These are phyloP conservation scores for Pyrus pyrifolia DNA, from an alignment of 306 rosid species.

Conservation along the genomic window DNA sequence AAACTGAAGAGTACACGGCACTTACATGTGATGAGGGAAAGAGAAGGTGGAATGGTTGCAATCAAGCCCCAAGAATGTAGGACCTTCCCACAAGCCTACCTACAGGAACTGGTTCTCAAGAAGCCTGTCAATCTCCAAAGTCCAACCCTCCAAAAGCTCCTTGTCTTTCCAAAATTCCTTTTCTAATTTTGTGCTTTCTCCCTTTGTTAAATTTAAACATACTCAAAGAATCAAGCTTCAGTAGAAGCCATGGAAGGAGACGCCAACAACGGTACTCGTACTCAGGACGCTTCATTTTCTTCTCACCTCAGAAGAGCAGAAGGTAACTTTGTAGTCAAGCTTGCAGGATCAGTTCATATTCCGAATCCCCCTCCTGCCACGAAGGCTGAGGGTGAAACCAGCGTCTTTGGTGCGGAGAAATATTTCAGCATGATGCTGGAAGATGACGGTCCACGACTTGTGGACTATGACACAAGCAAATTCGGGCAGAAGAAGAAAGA, in stretches of 20 bases:
- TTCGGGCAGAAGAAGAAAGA: slow-evolving; percentile 11
- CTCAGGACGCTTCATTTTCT: slow-evolving; percentile 18
- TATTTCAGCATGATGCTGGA: slow-evolving; percentile 33
- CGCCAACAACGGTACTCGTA: not conserved
- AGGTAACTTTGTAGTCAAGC: not conserved
- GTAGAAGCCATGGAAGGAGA: slow-evolving; percentile 9
- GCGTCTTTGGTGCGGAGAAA: slow-evolving; percentile 46
- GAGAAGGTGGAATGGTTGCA: not conserved
- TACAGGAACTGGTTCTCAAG: not conserved
- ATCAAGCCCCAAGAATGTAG: not conserved
- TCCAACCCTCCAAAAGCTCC: not conserved
- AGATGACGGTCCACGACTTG: slow-evolving; percentile 4
- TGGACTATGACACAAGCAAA: not conserved
- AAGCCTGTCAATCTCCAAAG: not conserved
- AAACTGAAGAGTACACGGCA: not conserved
- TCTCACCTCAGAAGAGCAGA: slow-evolving; percentile 20
- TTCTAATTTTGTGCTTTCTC: not conserved
- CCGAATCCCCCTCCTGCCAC: slow-evolving; percentile 6
- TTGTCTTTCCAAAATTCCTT: not conserved
- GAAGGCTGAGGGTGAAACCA: slow-evolving; percentile 22
- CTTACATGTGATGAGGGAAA: not conserved
- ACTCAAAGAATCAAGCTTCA: not conserved
- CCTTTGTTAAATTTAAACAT: not conserved
- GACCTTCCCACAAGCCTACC: slow-evolving; percentile 9
- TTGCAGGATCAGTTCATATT: slow-evolving; percentile 7